These are phyloP conservation scores for Schizopora paradoxa DNA, from an alignment of 1,284 basidiomycete species.

Conservation along the genomic window DNA sequence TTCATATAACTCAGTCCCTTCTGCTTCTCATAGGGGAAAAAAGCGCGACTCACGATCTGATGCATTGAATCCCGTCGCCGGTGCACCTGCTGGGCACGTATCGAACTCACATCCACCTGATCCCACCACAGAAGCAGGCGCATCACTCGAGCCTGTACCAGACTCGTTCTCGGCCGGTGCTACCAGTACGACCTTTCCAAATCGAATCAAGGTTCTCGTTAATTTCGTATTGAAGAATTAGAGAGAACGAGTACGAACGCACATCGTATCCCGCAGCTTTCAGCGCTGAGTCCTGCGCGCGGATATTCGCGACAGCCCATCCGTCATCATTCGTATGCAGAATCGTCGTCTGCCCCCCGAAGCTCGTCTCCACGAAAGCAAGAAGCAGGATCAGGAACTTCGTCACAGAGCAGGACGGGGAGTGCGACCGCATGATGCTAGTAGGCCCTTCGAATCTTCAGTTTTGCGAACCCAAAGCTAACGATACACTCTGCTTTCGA, in stretches of 20 bases:
- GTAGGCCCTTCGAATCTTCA: no score
- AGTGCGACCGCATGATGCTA: no score
- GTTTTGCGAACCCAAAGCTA: no score
- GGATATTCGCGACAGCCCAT: conserved; percentile 47
- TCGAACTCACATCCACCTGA: conserved; percentile 36
- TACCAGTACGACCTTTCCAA: conserved; percentile 33
- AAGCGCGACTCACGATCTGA: conserved; percentile 33
- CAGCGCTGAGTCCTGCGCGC: conserved; percentile 39
- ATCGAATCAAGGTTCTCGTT: no score
- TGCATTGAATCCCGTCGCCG: conserved; percentile 38
- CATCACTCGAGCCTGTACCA: conserved; percentile 34
- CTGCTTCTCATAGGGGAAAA: not conserved
- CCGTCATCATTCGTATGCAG: conserved; percentile 47
- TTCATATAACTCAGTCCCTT: not conserved
- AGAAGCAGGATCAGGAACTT: no score
- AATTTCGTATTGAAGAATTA: no score
- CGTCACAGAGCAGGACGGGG: no score
- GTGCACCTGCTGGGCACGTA: conserved; percentile 37
- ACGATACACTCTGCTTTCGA: no score
- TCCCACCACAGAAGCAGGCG: conserved; percentile 25
- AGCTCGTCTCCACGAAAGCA: no score
- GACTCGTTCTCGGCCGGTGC: conserved; percentile 38
- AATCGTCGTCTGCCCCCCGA: conserved; percentile 13
- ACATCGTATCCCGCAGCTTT: conserved; percentile 38
- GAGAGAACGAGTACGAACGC: conserved; percentile 17